Evolutionary conservation across 2,329 filamentous ascomycete genomes (phyloP), one percentile per base, ranked within the genome.

Genomic region (Aspergillus sp.): DNA sequence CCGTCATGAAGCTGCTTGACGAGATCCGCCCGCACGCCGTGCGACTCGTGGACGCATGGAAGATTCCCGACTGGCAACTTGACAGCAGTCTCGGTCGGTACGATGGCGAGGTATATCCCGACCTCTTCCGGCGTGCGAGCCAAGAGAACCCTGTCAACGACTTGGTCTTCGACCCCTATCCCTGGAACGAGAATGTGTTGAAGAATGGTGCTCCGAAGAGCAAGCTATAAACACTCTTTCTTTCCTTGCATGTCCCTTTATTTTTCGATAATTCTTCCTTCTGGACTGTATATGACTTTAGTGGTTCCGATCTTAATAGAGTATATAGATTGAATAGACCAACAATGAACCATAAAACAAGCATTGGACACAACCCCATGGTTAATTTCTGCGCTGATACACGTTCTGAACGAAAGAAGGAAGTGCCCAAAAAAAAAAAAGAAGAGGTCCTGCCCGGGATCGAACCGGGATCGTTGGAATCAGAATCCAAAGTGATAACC

Each of bases 61-160:
- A 80, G 51, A 87, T 90, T 68, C 82, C 85, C 1, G 86, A 90
- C 62, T 90, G 84, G 84, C 83, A 87, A 58, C 76, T 90, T 2
- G 85, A 90, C 62, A 84, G 79, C 57, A 82, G 80, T 49, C 65
- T 90, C 35, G 86, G 86, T 1, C 74, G 85, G 1, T 79, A 78
- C 39, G 86, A 90, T 51, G 86, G 86, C 17, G 83, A 85, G 58
- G 86, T 89, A 1, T 90, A 90, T 57, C 83, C 87, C 64, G 86
- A 89, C 58, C 75, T 90, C 73, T 90, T 89, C 69, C 73, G 82
- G 59, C 72, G 86, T 12, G 86, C 86, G 0, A 83, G 80, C 51
- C 78, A 86, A 71, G 68, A 85, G 57, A 90, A 90, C 60, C 86
- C 86, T 1, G 69, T 90, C 41, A 90, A 90, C 60, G 76, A 80